phyloP scores from a whole-genome alignment of 441 rosid genomes.

The Macaranga tanarius region DNA sequence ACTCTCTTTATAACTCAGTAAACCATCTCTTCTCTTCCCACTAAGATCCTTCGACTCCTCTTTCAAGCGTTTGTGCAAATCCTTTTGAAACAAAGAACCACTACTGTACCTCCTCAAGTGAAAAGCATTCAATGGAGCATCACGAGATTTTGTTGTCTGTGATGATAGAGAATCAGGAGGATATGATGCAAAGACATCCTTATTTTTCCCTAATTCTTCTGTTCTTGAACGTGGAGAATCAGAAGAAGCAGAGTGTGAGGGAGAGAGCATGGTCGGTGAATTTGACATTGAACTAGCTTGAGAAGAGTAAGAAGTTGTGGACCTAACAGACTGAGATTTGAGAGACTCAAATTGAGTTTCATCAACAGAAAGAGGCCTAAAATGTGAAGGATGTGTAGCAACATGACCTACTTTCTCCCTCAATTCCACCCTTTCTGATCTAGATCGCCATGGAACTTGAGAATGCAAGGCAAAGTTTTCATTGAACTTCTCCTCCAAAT shows the following conservation, averaged over 20 bases:
- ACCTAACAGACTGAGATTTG: constrained; percentile 44
- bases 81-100: constrained; percentile 45
- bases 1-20: constrained; percentile 26
- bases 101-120: constrained; percentile 52
- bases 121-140: constrained; percentile 33
- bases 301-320: constrained; percentile 43
- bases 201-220: constrained; percentile 41
- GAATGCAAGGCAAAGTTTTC: constrained; percentile 36
- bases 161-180: constrained; percentile 39
- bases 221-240: constrained; percentile 41
- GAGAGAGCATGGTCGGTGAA: constrained; percentile 41
- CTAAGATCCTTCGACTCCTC: constrained; percentile 33
- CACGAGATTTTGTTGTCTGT: constrained; percentile 22
- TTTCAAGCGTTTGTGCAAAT: constrained; percentile 26
- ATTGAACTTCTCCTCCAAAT: constrained; percentile 39
- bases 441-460: constrained; percentile 38
- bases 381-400: constrained; percentile 34
- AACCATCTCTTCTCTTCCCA: constrained; percentile 30
- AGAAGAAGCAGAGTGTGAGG: constrained; percentile 41
- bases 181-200: constrained; percentile 39
- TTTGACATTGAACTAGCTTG: constrained; percentile 39
- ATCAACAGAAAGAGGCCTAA: constrained; percentile 58
- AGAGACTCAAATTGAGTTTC: constrained; percentile 46
- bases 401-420: constrained; percentile 26
- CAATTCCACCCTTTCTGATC: constrained; percentile 41